phyloP scores from a whole-genome alignment of 345 rosid genomes.

The Melaleuca quinquenervia region DNA sequence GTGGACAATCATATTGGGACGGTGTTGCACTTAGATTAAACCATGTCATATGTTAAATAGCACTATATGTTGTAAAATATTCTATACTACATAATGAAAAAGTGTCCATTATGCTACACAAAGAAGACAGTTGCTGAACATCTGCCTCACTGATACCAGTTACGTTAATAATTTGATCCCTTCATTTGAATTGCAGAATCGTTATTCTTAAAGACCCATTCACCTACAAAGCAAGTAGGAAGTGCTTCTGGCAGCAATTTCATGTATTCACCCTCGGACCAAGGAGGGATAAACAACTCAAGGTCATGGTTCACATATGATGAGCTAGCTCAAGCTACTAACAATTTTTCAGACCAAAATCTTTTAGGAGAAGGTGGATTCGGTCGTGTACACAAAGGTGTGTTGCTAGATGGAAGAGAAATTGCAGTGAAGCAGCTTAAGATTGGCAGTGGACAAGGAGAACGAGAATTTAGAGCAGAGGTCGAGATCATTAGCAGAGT shows the following conservation, averaged over 20 bases:
- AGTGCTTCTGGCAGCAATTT: slow-evolving; percentile 44
- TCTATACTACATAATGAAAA: background rate
- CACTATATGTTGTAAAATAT: background rate
- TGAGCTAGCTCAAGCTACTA: slow-evolving; percentile 65
- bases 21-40: background rate
- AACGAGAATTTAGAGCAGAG: slow-evolving; percentile 93
- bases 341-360: slow-evolving; percentile 60
- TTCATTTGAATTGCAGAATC: background rate
- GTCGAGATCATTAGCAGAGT: slow-evolving; percentile 93
- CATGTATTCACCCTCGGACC: slow-evolving; percentile 52
- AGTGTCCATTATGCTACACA: background rate
- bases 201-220: slow-evolving; percentile 9
- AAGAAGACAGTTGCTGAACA: background rate
- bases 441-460: slow-evolving; percentile 95
- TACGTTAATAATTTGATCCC: background rate
- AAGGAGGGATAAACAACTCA: slow-evolving; percentile 62
- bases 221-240: slow-evolving; percentile 36
- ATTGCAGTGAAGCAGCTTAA: slow-evolving; percentile 94
- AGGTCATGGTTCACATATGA: slow-evolving; percentile 85
- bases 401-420: slow-evolving; percentile 67
- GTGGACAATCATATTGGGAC: background rate
- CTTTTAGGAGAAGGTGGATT: slow-evolving; percentile 98
- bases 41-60: background rate
- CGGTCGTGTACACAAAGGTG: slow-evolving; percentile 94
- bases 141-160: background rate